Base-by-base conservation (phyloP, 179 eudicot genomes). In the Spinacia oleracea region DNA sequence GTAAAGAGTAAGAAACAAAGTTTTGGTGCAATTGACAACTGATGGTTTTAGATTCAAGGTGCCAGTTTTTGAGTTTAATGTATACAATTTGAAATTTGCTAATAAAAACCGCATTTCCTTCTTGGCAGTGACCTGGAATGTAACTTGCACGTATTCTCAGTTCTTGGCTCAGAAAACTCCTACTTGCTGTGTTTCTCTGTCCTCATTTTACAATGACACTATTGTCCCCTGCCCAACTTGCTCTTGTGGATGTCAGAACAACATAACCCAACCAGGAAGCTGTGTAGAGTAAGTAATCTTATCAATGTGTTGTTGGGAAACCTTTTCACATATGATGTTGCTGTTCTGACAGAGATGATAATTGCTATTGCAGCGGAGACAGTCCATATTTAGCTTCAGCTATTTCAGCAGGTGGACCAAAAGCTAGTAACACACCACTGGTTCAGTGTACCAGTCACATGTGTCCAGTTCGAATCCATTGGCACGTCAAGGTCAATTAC, bases 211-310 rank as follows among this genome's bases (percentile, higher is more conserved):
- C 76, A 85, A 85, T 67, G 85, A 82, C 63, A 85, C 88, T 29
- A 82, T 85, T 21, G 88, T 85, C n/a, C 88, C 88, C 5, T 85
- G 88, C 74, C 88, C 88, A 20, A 85, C 85, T 75, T 85, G 88
- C 70, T 79, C 88, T 34, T 85, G 88, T 60, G 88, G 88, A 74
- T 85, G 88, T 75, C 85, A 80, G 70, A 85, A 85, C 80, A 82
- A 82, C 75, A 83, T 85, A 76, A 85, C 88, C 42, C 85, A 85
- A 74, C 85, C 85, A 4, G 88, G 88, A 80, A 82, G 83, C 43
- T 85, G 88, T 71, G 88, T 85, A 38, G 77, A 77, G 88, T 85
- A 77, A 80, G 88, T 78, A 42, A 60, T 75, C 38, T 48, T 32
- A 48, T 35, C 12, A 59, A 48, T 4, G 35, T 56, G 15, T 50